Evolutionary conservation across 1,284 basidiomycete genomes (phyloP), one percentile per base, ranked within the genome.

Genomic region (Ustilago xerochloae): DNA sequence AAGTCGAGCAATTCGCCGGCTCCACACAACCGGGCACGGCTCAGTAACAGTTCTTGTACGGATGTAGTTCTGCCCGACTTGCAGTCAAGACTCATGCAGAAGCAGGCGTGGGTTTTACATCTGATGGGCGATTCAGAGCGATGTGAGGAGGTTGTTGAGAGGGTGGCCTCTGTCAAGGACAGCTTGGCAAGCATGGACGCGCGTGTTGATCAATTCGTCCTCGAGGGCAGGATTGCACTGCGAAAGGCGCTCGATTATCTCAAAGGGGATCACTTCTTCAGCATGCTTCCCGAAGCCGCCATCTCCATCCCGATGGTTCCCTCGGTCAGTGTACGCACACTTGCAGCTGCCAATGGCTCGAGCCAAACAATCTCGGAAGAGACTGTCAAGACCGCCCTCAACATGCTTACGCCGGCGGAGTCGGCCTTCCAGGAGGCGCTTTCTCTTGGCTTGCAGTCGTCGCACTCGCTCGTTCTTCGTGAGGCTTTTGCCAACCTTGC

Each of bases 241-340:
- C 56, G 70, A 12, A 58, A 64, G 33, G 63, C 73, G 8, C 61
- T 73, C n/a, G 54, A 73, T 6, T 59, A 69, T 46, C 66, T 82
- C 39, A 62, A 73, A 32, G 57, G 38, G 15, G 80, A 82, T 47
- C 74, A 71, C 48, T 66, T 80, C 26, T 73, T 75, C 56, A 78
- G 76, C 59, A 68, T 79, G 69, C 70, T 82, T 15, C 74, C 81
- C 6, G 81, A 82, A 36, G 66, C 74, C 8, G 78, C 80, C 35
- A 65, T 78, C 18, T 79, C 75, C 7, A 59, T 81, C 26, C 80
- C 80, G 9, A 77, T 77, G 77, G 63, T 71, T 10, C 69, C 66
- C 1, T 69, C 70, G 6, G 50, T 67, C 43, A 69, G 66, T 38
- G 58, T 66, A 20, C 67, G 70, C 3, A 58, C 59, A 30, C 63